phyloP scores from a whole-genome alignment of 2,329 filamentous ascomycete genomes.

The Pseudogymnoascus sp. region DNA sequence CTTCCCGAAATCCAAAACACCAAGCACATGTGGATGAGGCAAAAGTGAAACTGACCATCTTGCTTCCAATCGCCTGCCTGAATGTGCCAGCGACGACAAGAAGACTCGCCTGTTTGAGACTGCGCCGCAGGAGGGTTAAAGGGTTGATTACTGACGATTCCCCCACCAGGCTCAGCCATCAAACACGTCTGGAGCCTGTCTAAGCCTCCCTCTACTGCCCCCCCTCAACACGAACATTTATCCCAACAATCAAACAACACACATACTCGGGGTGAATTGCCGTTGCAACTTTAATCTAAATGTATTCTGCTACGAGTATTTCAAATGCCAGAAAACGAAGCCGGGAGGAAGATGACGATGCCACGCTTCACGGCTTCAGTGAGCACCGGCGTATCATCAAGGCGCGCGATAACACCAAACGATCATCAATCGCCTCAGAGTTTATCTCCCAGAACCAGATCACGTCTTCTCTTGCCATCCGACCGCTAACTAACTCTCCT shows the following conservation, averaged over 20 bases:
- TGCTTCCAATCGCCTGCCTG: background rate
- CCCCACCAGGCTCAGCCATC: background rate
- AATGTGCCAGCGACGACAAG: background rate
- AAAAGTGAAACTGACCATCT: background rate
- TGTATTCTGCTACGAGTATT: background rate
- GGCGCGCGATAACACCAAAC: constrained; percentile 3
- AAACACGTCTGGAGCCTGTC: background rate
- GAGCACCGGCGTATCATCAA: constrained; percentile 20
- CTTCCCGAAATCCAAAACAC: constrained; percentile 4
- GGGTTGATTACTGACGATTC: background rate
- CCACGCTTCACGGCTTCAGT: constrained; percentile 20
- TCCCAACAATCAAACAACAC: background rate
- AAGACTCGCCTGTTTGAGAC: background rate
- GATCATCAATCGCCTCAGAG: background rate
- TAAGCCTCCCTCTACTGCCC: background rate
- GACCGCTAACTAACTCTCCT: constrained; percentile 8
- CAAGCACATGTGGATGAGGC: background rate
- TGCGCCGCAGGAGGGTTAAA: background rate
- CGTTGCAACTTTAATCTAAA: background rate
- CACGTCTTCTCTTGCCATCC: constrained; percentile 13
- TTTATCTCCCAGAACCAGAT: constrained; percentile 14
- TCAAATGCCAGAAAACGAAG: background rate
- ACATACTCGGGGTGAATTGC: background rate
- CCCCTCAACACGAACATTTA: background rate
- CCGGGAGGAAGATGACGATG: constrained; percentile 19